Evolutionary conservation across 768 basidiomycete genomes (phyloP), one percentile per base, ranked within the genome.

Genomic region (Pisolithus tinctorius): DNA sequence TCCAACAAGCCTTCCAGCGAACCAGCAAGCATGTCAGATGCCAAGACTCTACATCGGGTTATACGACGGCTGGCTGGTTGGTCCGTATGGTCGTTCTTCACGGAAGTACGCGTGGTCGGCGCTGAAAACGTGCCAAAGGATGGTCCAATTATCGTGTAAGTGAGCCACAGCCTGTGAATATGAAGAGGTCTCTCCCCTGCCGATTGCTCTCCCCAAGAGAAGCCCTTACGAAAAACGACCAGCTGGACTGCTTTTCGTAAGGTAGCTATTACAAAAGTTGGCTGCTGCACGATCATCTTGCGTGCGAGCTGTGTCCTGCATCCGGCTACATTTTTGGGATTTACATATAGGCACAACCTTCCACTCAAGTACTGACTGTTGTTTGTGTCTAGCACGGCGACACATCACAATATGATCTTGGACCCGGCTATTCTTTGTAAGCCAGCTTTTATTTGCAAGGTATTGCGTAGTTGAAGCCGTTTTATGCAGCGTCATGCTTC

Each of bases 321-420:
- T 14, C 13, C 11, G 4, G 11, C 3, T 34, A 14, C 34, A 13
- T 13, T 34, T 34, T 34, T 13, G 34, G 34, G 34, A 34, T 11
- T 14, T 11, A 3, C 13, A 34, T 34, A 4, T 14, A 34, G 34
- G 14, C 11, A 34, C 34, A 5, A 13, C 20, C 16, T 23, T 10
- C 41, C 26, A 45, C 13, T 7, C 25, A 17, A 13, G 45, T 9
- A 29, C 34, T 7, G 34, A 34, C 34, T 34, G 4, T 39, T 30
- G 43, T 13, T 44, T 34, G 20, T 13, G 40, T 48, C 13, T 43
- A 92, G 89, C 37, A 80, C 86, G 3, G 86, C 84, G 40, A 90
- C 88, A 4, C 93, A 96, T 64, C 88, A 93, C 61, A 97, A 96
- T 66, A 95, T 94, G 93, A 93, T 91, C 77, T 77, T 95, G 31